Evolutionary conservation across 495 filamentous ascomycete species (phyloP), one percentile per base, ranked within the genome.

Genomic region (Hypomontagnella submonticulosa): DNA sequence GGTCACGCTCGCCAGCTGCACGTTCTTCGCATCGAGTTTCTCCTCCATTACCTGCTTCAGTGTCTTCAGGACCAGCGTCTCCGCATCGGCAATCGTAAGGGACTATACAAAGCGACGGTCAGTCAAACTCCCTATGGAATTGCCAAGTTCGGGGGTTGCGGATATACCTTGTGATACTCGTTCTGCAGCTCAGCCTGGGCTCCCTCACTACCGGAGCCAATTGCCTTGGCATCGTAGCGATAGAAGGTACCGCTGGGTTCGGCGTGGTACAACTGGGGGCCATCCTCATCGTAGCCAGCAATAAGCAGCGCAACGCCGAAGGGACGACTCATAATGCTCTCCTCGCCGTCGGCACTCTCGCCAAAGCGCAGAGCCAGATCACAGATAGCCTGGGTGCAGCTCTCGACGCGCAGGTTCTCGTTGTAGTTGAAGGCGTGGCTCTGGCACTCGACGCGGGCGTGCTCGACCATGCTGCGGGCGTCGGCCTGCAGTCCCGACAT

Each of bases 1-100:
- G 60, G 95, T 99, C 54, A 98, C 96, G 73, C 93, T 97, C 42
- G 95, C 95, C 67, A 99, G 78, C 84, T 98, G 95, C 67, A 99
- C 96, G 73, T 98, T 99, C 85, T 98, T 98, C 40, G 90, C 84
- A 75, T 99, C 95, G 52, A 99, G 86, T 83, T 98, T 99, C 87
- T 99, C 95, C 81, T 99, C 95, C 95, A 99, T 99, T 52, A 99
- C 95, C 81, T 99, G 95, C 85, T 99, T 99, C 77, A 99, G 78
- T 36, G 95, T 99, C 87, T 97, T 97, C 67, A 99, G 82, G 32
- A 98, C 96, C 67, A 99, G 80, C 2, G 92, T 91, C 80, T 99
- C 95, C 16, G 95, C 95, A 76, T 99, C 95, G 46, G 84, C 80
- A 61, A 99, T 90, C 51, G 94, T 97, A 66, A 99, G 84, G 43